Evolutionary conservation across 805 yeast genomes (phyloP).

Genomic region (Kregervanrija fluxuum): DNA sequence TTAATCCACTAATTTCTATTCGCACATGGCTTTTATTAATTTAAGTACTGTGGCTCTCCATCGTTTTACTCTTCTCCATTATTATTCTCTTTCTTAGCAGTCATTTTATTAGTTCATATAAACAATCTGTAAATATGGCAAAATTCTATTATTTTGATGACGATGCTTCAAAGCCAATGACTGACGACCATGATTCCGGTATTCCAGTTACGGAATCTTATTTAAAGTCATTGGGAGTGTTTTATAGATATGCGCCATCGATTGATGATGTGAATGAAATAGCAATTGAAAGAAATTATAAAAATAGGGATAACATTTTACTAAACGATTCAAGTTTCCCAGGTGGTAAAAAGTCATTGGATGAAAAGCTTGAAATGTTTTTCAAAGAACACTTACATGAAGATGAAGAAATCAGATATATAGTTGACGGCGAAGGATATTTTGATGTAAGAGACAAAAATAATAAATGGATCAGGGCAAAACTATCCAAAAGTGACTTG

Average conservation of each 20-base stretch:
- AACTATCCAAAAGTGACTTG: slow-evolving; percentile 57
- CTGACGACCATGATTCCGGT: slow-evolving; percentile 71
- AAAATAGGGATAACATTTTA: slow-evolving; percentile 67
- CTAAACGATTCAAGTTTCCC: slow-evolving; percentile 56
- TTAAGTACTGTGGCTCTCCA: background rate
- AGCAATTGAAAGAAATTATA: slow-evolving; percentile 66
- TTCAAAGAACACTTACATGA: slow-evolving; percentile 88
- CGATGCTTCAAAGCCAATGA: slow-evolving; percentile 47
- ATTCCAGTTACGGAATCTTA: slow-evolving; percentile 40
- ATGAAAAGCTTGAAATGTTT: slow-evolving; percentile 60
- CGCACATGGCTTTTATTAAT: background rate
- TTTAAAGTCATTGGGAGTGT: slow-evolving; percentile 58
- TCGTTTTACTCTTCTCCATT: background rate
- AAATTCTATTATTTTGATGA: slow-evolving; percentile 57
- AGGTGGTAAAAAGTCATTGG: slow-evolving; percentile 51
- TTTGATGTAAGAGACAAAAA: slow-evolving; percentile 73
- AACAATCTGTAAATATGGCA: slow-evolving; percentile 6
- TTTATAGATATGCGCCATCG: slow-evolving; percentile 46
- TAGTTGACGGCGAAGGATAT: slow-evolving; percentile 83
- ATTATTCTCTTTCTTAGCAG: too few relatives aligned
- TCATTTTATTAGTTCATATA: too few relatives aligned
- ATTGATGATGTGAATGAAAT: slow-evolving; percentile 53
- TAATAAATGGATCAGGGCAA: slow-evolving; percentile 68
- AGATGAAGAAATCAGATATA: slow-evolving; percentile 93
- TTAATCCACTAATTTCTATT: background rate